Evolutionary conservation across 495 filamentous ascomycete species (phyloP).

Genomic region (Xylaria sp.): DNA sequence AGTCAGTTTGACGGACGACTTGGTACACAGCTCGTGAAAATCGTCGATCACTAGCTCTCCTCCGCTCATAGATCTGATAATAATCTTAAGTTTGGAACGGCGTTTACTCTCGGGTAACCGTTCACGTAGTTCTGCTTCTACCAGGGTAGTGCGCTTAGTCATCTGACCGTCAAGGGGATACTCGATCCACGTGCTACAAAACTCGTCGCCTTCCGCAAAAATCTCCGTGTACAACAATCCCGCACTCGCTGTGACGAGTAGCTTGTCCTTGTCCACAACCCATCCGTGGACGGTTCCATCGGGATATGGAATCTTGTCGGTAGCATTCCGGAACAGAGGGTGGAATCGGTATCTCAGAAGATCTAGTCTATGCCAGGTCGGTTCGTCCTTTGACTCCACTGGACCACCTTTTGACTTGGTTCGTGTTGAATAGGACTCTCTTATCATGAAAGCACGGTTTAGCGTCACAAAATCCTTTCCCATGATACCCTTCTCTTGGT

Average conservation of each 20-base stretch:
- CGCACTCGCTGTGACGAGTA: constrained; percentile 79
- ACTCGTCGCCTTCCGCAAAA: constrained; percentile 73
- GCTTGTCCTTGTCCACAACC: constrained; percentile 81
- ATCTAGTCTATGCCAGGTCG: constrained; percentile 88
- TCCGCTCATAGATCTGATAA: constrained; percentile 75
- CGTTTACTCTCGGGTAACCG: constrained; percentile 73
- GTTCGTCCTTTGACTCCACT: constrained; percentile 77
- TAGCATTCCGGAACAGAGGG: constrained; percentile 86
- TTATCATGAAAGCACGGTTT: constrained; percentile 79
- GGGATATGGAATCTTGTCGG: constrained; percentile 66
- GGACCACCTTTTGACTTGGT: constrained; percentile 82
- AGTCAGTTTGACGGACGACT: constrained; percentile 73
- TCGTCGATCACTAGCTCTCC: constrained; percentile 78
- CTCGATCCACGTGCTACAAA: constrained; percentile 81
- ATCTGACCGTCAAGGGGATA: constrained; percentile 69
- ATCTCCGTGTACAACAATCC: constrained; percentile 86
- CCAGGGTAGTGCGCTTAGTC: constrained; percentile 74
- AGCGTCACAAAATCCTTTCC: constrained; percentile 81
- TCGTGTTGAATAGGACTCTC: constrained; percentile 82
- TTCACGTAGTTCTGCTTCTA: constrained; percentile 75
- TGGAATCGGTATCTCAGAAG: constrained; percentile 86
- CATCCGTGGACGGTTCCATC: constrained; percentile 88
- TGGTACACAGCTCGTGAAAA: constrained; percentile 70
- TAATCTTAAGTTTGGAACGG: constrained; percentile 72
- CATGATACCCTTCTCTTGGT: constrained; percentile 89